A percentile compares a stretch with the other conserved stretches of the same genome.
Evolutionary conservation across 768 basidiomycete species (phyloP).

Genomic region (Mycena metata): DNA sequence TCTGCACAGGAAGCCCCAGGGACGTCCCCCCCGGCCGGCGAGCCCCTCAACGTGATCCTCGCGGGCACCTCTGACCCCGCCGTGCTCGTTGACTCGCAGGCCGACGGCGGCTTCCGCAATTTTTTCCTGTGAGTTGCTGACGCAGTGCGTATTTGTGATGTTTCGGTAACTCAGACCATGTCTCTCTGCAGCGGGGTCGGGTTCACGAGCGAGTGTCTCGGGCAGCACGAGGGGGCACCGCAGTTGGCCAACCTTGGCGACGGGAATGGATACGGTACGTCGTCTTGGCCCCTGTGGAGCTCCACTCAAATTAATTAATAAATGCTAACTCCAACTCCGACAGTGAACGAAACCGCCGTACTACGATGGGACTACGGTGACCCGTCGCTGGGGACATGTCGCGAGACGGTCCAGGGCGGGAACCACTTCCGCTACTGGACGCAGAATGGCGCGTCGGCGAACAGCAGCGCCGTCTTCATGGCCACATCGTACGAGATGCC

Average conservation of each 20-base stretch:
- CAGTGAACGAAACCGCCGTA: conserved; percentile 87
- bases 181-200: conserved; percentile 72
- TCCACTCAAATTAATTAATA: too few relatives aligned
- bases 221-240: conserved; percentile 77
- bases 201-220: conserved; percentile 85
- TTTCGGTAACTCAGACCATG: conserved; percentile 7
- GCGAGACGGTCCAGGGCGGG: conserved; percentile 88
- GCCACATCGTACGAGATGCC: conserved; percentile 82
- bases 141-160: background rate
- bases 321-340: conserved; percentile 9
- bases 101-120: conserved; percentile 83
- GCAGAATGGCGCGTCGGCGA: conserved; percentile 74
- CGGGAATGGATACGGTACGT: conserved; percentile 78
- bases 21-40: conserved; percentile 81
- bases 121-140: conserved; percentile 76
- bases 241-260: conserved; percentile 89
- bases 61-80: conserved; percentile 79
- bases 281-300: background rate
- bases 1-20: conserved; percentile 53
- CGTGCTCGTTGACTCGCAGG: conserved; percentile 72
- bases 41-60: conserved; percentile 89
- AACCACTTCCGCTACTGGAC: conserved; percentile 92
- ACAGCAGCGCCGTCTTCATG: conserved; percentile 84
- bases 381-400: conserved; percentile 84
- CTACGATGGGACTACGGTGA: conserved; percentile 90